Conservation (phyloP, 2,329 filamentous ascomycete genomes). For the Monilinia polystroma region DNA sequence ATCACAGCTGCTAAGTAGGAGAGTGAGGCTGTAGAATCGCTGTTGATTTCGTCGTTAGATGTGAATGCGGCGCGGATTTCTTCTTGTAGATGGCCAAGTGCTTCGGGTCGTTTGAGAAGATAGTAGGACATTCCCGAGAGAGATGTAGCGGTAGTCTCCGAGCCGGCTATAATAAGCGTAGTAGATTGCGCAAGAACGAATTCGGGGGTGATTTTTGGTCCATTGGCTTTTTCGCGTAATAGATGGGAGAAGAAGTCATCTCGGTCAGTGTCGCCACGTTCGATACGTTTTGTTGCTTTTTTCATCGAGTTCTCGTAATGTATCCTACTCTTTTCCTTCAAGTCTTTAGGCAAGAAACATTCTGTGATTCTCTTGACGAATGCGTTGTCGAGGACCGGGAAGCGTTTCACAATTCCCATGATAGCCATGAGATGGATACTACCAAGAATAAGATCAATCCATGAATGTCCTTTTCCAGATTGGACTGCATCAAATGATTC, state of each 20-base stretch:
- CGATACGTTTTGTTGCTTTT: slow-evolving; percentile 18
- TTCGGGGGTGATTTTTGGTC: slow-evolving; percentile 18
- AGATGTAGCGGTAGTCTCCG: slow-evolving; percentile 17
- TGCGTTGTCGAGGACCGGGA: slow-evolving; percentile 6
- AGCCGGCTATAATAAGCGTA: slow-evolving; percentile 20
- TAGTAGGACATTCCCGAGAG: slow-evolving; percentile 11
- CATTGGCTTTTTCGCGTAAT: slow-evolving; percentile 13
- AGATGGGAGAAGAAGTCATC: slow-evolving; percentile 24
- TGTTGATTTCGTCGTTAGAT: neutral
- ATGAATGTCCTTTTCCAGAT: slow-evolving; percentile 19
- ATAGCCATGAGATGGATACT: slow-evolving; percentile 12
- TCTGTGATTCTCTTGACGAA: neutral
- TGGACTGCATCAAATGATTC: slow-evolving; percentile 25
- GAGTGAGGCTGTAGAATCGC: slow-evolving; percentile 13
- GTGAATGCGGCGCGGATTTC: neutral
- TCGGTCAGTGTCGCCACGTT: slow-evolving; percentile 13
- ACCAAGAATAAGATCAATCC: slow-evolving; percentile 18
- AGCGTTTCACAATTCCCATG: slow-evolving; percentile 11
- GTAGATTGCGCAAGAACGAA: slow-evolving; percentile 14
- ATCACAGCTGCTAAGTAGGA: slow-evolving; percentile 19
- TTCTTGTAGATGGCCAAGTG: slow-evolving; percentile 1
- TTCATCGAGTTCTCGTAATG: slow-evolving; percentile 16
- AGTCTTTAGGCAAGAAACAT: neutral
- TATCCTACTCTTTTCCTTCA: slow-evolving; percentile 13
- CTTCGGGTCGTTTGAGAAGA: slow-evolving; percentile 13